Evolutionary conservation across 495 filamentous ascomycete genomes (phyloP).

Genomic region (Aspergillus carlsbadensis): DNA sequence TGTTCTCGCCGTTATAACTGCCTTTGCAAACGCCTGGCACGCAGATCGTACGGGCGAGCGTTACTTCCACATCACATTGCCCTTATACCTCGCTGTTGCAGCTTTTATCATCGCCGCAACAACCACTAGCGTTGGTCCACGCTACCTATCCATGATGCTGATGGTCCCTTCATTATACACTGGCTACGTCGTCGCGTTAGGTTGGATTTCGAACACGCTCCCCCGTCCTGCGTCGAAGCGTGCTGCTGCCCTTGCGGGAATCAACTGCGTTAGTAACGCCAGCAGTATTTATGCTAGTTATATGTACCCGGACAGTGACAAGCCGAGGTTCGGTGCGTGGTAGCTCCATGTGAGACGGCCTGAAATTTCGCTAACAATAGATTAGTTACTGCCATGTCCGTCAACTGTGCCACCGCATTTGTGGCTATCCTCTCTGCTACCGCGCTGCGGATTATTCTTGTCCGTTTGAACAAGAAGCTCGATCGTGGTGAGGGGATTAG

Average conservation of each 20-base stretch:
- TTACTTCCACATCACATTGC: constrained; percentile 71
- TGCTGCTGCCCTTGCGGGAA: constrained; percentile 75
- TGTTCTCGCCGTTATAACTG: constrained; percentile 56
- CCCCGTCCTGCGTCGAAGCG: constrained; percentile 84
- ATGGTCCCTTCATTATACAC: constrained; percentile 59
- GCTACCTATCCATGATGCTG: constrained; percentile 82
- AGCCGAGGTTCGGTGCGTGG: constrained; percentile 39
- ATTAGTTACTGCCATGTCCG: constrained; percentile 65
- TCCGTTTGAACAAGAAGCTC: constrained; percentile 70
- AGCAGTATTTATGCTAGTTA: constrained; percentile 72
- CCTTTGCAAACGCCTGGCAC: constrained; percentile 73
- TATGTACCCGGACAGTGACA: constrained; percentile 57
- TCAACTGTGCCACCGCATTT: constrained; percentile 67
- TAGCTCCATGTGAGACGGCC: not conserved
- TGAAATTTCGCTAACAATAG: not conserved
- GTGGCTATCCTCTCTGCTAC: constrained; percentile 67
- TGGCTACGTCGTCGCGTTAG: constrained; percentile 70
- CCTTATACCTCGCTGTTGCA: constrained; percentile 64
- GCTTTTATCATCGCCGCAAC: constrained; percentile 76
- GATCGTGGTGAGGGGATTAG: constrained; percentile 51
- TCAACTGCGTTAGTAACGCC: constrained; percentile 78
- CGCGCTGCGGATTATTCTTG: constrained; percentile 61
- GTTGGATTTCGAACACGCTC: constrained; percentile 78
- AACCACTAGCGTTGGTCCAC: constrained; percentile 60
- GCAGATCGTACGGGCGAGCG: constrained; percentile 77